Evolutionary conservation across 345 rosid genomes (phyloP).

Genomic region (Populus deltoides): DNA sequence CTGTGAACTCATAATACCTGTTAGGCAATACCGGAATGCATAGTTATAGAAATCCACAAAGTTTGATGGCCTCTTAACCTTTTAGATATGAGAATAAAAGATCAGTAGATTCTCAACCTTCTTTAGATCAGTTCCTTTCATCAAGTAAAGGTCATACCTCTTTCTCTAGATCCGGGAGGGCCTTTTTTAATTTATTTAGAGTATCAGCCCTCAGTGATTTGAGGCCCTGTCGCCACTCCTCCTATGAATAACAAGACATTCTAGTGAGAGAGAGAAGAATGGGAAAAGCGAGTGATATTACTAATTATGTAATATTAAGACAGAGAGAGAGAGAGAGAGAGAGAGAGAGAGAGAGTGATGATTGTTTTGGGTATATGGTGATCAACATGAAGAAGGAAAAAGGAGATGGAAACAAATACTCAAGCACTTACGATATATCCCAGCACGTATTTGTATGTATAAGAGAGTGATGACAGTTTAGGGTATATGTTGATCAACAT

Average conservation of each 20-base stretch:
- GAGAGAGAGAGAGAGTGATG: too few relatives aligned
- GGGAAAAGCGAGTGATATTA: neutral
- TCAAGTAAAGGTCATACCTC: slow-evolving; percentile 18
- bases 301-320: neutral
- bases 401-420: neutral
- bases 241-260: slow-evolving; percentile 14
- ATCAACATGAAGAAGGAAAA: neutral
- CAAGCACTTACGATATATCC: neutral
- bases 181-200: slow-evolving; percentile 29
- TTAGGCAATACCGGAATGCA: slow-evolving; percentile 34
- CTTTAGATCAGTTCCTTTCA: neutral
- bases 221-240: slow-evolving; percentile 36
- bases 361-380: neutral
- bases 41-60: slow-evolving; percentile 35
- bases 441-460: neutral
- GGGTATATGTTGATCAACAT: neutral
- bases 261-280: neutral
- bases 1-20: slow-evolving; percentile 19
- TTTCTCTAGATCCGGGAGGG: slow-evolving; percentile 33
- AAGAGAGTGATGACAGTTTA: neutral
- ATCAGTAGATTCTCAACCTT: neutral
- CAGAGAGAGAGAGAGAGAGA: too few relatives aligned
- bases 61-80: slow-evolving; percentile 34
- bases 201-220: slow-evolving; percentile 33
- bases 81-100: neutral